Conservation (phyloP, 257 asterid genomes). For the Solanum piurae region DNA sequence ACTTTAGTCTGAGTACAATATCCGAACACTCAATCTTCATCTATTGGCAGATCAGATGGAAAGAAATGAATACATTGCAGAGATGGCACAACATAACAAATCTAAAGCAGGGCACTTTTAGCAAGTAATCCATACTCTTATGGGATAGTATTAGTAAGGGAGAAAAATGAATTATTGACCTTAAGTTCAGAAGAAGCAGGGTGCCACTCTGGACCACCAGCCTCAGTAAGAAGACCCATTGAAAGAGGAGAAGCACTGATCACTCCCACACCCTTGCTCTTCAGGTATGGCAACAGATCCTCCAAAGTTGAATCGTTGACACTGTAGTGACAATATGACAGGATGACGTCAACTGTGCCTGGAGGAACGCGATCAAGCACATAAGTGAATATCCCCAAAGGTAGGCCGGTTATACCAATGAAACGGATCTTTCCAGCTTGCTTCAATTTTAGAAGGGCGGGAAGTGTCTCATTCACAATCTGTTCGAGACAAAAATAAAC, state of each 20-base stretch:
- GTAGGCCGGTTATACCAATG: slow-evolving; percentile 94
- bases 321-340: slow-evolving; percentile 90
- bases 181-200: slow-evolving; percentile 86
- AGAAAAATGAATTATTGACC: slow-evolving; percentile 24
- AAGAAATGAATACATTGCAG: not conserved
- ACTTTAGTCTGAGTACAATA: not conserved
- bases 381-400: slow-evolving; percentile 60
- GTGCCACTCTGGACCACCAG: slow-evolving; percentile 94
- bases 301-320: slow-evolving; percentile 66
- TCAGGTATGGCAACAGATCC: slow-evolving; percentile 78
- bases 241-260: slow-evolving; percentile 94
- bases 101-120: not conserved
- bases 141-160: not conserved
- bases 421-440: slow-evolving; percentile 77
- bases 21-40: not conserved
- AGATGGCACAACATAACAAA: not conserved
- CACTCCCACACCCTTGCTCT: slow-evolving; percentile 89
- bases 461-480: slow-evolving; percentile 93
- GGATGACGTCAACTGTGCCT: slow-evolving; percentile 71
- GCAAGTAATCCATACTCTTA: not conserved
- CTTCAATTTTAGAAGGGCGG: slow-evolving; percentile 72
- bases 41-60: not conserved
- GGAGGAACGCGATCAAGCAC: slow-evolving; percentile 80
- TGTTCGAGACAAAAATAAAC: slow-evolving; percentile 22
- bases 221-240: slow-evolving; percentile 95